Evolutionary conservation across 73 alveolate genomes (phyloP), one percentile per base, ranked within the genome.

Genomic region (Paramecium bursaria): DNA sequence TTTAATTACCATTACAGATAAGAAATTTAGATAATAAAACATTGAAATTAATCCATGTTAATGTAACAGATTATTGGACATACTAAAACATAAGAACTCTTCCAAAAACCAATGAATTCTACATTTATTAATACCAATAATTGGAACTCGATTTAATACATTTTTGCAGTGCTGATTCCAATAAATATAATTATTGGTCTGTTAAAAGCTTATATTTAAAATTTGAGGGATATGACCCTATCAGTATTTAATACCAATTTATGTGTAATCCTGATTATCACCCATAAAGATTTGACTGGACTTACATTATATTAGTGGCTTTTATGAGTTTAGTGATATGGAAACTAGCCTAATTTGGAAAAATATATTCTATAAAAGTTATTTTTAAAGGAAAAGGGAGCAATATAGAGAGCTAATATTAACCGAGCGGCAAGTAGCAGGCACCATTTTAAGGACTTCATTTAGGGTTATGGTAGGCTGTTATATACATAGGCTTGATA

Each of bases 211-310:
- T 67, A 15, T 25, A 26, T 0, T 14, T 67, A 21, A 17, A 42
- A 0, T 42, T 67, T 67, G 39, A 2, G 22, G 55, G 55, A 0
- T 67, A 4, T 39, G 82, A 67, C 21, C 55, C 82, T 10, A 35
- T 67, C 0, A 42, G 14, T 7, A 39, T 67, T 67, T 25, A 67
- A 15, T 67, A 67, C 22, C 13, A 67, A 67, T 67, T 67, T 39
- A 6, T 67, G 44, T 67, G 82, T 17, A 26, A 47, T n/a, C 26
- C 26, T 6, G 39, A 67, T 67, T 67, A 67, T 67, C 35, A 67
- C 44, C 82, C 82, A 39, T 42, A 25, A 67, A 67, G 82, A 67
- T 67, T 67, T n/a, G 82, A 67, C 21, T 67, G 82, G 82, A 67
- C 60, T 21, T 39, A 67, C n/a, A 67, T 67, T 35, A 67, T 67